These are phyloP conservation scores for Crithidia acanthocephali DNA, from an alignment of 208 protist species.

Conservation along the genomic window DNA sequence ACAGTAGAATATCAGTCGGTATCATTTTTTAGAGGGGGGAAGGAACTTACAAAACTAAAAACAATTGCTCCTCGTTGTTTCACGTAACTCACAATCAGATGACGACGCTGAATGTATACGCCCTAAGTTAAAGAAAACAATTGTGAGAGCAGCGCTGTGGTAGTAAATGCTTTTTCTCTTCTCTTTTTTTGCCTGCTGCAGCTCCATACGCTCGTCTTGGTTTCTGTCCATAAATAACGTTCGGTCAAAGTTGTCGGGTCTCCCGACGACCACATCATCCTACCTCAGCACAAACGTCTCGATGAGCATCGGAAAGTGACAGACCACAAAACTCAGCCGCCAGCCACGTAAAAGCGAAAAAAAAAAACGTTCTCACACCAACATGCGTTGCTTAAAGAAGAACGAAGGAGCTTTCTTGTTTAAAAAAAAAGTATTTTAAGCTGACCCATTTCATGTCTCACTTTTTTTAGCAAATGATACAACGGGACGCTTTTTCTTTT, in stretches of 20 bases:
- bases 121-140: background rate
- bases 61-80: background rate
- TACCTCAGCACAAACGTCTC: background rate
- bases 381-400: background rate
- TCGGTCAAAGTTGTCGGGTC: no score
- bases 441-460: background rate
- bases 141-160: background rate
- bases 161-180: background rate
- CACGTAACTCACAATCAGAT: background rate
- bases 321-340: background rate
- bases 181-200: no score
- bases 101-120: conserved; percentile 1
- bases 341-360: no score
- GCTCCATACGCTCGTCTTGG: no score
- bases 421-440: background rate
- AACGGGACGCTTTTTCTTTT: background rate
- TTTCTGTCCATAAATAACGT: background rate
- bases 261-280: no score
- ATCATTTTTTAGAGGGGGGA: background rate
- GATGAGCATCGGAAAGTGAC: conserved; percentile 9
- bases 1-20: no score
- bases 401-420: background rate
- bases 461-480: background rate
- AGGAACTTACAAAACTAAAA: background rate
- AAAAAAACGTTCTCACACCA: background rate